Evolutionary conservation across 495 filamentous ascomycete genomes (phyloP), one percentile per base, ranked within the genome.

Genomic region (Aspergillus avenaceus): DNA sequence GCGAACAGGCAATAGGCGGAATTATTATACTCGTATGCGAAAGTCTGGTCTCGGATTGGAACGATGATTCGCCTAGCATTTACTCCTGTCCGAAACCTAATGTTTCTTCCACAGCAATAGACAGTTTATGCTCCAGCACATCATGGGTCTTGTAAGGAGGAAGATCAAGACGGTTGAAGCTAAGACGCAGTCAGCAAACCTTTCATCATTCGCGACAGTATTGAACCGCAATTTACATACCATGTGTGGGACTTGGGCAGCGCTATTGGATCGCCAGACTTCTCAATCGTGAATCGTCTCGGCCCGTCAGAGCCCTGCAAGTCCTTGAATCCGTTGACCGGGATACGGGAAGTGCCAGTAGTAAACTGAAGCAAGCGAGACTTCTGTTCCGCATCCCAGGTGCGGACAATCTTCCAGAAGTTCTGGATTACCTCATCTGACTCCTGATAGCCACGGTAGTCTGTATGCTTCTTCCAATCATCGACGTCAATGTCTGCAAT

Each of bases 381-480:
- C 78, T 99, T 99, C 64, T 97, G 95, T 67, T 99, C 93, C 14
- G 92, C 89, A 65, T 99, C 93, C 93, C 95, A 97, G 54, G 79
- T 88, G 56, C 92, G 84, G 58, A 99, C 84, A 47, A 90, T 92
- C 78, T 96, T 93, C 93, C 93, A 99, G 81, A 99, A 99, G 74
- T 91, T 91, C 65, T 88, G 84, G 56, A 99, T 95, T 25, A 97
- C 95, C 62, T 96, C 89, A 66, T 97, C 95, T 45, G 82, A 84
- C 70, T 99, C 93, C 31, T 95, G 96, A 74, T 99, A 99, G n/a
- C 93, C 93, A 52, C 93, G 84, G 72, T 99, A 99, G 64, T 99
- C 93, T n/a, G 93, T 99, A 73, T 99, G 93, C 74, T 99, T 99
- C 85, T 99, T 99, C 93, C 93, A 99, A 69, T 99, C 93, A 41